These are phyloP conservation scores for Hypoxylon fuscum DNA, from an alignment of 495 filamentous ascomycete genomes.

Conservation along the genomic window DNA sequence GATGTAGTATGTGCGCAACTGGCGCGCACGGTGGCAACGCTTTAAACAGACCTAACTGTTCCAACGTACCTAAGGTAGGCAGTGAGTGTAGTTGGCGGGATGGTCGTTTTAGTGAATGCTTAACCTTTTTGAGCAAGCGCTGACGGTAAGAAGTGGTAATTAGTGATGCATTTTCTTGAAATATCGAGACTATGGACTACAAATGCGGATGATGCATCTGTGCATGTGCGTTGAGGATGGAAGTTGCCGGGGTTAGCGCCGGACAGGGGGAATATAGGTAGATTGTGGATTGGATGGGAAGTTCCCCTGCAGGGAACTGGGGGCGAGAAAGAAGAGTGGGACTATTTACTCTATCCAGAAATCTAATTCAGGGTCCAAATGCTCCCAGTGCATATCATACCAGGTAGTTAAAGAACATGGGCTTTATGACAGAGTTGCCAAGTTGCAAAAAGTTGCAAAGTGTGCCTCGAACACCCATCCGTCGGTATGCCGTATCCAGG, in stretches of 20 bases:
- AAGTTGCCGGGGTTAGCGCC: background rate
- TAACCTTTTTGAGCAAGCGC: background rate
- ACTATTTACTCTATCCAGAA: conserved; percentile 8
- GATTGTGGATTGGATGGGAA: background rate
- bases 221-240: too few species aligned
- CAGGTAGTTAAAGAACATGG: background rate
- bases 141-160: background rate
- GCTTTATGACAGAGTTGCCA: background rate
- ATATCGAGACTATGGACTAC: background rate
- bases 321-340: conserved; percentile 22
- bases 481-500: conserved; percentile 16
- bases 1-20: too few species aligned
- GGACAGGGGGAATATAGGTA: background rate
- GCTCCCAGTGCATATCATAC: conserved; percentile 21
- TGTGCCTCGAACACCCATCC: background rate
- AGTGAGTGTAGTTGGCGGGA: conserved; percentile 25
- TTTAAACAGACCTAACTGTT: conserved; percentile 6
- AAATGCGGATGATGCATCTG: background rate
- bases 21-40: background rate
- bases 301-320: conserved; percentile 29
- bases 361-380: conserved; percentile 36
- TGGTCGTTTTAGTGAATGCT: conserved; percentile 19
- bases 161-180: background rate
- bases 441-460: background rate
- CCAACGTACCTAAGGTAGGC: too few species aligned